phyloP scores from a whole-genome alignment of 352 stramenopile genomes.

The Globisporangium orthogonon region DNA sequence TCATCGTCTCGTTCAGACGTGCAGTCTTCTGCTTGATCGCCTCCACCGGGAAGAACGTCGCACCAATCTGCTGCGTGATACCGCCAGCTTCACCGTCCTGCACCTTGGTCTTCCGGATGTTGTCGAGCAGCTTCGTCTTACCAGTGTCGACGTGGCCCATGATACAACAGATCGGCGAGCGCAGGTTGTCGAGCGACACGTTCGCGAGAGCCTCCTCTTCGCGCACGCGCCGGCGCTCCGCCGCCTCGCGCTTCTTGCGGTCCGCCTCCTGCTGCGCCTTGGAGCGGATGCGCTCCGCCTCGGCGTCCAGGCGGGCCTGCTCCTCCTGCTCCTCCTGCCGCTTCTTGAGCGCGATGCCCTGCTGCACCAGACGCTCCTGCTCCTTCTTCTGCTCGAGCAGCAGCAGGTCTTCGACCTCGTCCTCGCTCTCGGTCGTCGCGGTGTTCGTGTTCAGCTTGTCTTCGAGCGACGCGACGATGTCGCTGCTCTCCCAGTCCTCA shows the following conservation, averaged over 20 bases:
- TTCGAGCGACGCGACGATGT: constrained; percentile 71
- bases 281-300: constrained; percentile 64
- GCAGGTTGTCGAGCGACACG: constrained; percentile 91
- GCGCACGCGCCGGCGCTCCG: constrained; percentile 55
- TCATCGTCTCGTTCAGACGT: constrained; percentile 61
- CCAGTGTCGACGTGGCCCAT: constrained; percentile 98
- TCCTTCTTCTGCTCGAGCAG: constrained; percentile 93
- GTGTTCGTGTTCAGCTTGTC: constrained; percentile 64
- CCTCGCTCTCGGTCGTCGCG: constrained; percentile 50
- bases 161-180: constrained; percentile 98
- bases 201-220: constrained; percentile 79
- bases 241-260: constrained; percentile 76
- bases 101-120: constrained; percentile 98
- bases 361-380: constrained; percentile 85
- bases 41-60: constrained; percentile 93
- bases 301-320: constrained; percentile 50
- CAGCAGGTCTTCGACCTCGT: constrained; percentile 90
- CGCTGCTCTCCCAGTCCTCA: constrained; percentile 77
- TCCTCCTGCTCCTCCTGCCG: constrained; percentile 86
- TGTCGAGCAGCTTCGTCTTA: constrained; percentile 99
- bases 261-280: constrained; percentile 84
- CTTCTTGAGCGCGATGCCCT: constrained; percentile 94
- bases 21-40: constrained; percentile 89
- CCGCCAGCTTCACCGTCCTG: constrained; percentile 91
- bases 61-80: constrained; percentile 98